Conservation (phyloP, 2,329 filamentous ascomycete genomes). For the Fusarium coffeatum region DNA sequence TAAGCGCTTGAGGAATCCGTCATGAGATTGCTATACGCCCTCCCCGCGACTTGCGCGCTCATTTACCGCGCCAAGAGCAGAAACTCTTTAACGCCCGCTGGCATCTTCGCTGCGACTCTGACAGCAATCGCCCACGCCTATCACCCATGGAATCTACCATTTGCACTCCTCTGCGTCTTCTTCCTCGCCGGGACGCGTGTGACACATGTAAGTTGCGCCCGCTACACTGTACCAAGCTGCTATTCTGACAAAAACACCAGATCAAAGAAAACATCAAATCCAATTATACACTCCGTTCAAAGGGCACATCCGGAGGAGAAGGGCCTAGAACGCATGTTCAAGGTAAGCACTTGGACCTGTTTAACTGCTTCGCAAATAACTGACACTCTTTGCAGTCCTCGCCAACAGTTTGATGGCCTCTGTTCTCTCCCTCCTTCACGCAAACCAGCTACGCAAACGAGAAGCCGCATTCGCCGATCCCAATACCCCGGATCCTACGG, state of each 20-base stretch:
- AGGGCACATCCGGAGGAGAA: constrained; percentile 80
- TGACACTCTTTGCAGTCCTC: constrained; percentile 65
- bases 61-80: constrained; percentile 75
- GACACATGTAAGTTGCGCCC: constrained; percentile 72
- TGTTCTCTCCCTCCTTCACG: constrained; percentile 69
- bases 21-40: constrained; percentile 70
- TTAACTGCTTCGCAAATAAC: background rate
- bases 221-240: background rate
- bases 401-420: constrained; percentile 88
- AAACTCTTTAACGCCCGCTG: constrained; percentile 81
- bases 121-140: constrained; percentile 85
- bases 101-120: constrained; percentile 75
- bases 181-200: constrained; percentile 86
- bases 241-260: constrained; percentile 55
- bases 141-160: constrained; percentile 96
- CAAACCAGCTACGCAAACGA: constrained; percentile 67
- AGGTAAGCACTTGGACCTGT: constrained; percentile 56
- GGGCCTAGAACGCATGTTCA: constrained; percentile 86
- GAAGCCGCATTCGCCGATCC: constrained; percentile 54
- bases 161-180: constrained; percentile 83
- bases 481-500: constrained; percentile 48
- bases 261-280: constrained; percentile 90
- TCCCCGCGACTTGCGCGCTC: constrained; percentile 69
- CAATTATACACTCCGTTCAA: constrained; percentile 80
- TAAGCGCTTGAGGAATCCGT: constrained; percentile 33